phyloP scores from a whole-genome alignment of 345 rosid genomes.

The Stellera chamaejasme region DNA sequence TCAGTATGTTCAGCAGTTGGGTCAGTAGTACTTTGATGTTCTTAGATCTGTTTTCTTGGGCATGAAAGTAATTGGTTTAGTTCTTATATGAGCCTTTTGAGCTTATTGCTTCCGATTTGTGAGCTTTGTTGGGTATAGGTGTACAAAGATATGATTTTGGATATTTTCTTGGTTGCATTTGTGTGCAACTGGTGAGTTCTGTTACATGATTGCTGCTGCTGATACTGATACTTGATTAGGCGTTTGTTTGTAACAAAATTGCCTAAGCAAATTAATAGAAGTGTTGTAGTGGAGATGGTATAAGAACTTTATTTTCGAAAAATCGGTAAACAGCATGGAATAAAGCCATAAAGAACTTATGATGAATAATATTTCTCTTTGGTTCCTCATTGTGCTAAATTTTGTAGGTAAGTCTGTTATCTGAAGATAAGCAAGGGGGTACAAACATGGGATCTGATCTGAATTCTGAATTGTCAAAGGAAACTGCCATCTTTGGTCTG shows the following conservation, averaged over 20 bases:
- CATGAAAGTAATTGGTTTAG: conserved; percentile 7
- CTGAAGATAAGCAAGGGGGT: conserved; percentile 7
- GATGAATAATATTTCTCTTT: conserved; percentile 4
- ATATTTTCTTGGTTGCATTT: neutral
- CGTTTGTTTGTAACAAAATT: too few species aligned
- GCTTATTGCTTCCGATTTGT: neutral
- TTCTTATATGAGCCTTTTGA: neutral
- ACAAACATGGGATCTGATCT: conserved; percentile 56
- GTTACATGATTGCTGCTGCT: too few species aligned
- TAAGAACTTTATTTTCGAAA: too few species aligned
- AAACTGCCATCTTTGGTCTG: conserved; percentile 58
- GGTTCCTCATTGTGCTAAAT: conserved; percentile 10
- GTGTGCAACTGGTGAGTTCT: conserved; percentile 1
- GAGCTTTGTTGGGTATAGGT: too few species aligned
- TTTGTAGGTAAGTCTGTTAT: conserved; percentile 21
- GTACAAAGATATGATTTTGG: neutral
- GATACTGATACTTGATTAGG: too few species aligned
- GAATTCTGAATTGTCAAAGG: conserved; percentile 56
- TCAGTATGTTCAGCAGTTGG: conserved; percentile 1
- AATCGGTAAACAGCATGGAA: too few species aligned
- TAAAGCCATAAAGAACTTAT: too few species aligned
- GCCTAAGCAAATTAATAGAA: too few species aligned
- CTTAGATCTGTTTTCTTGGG: conserved; percentile 22
- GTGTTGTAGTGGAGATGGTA: too few species aligned
- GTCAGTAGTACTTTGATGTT: conserved; percentile 3